phyloP scores from a whole-genome alignment of 768 basidiomycete species.

The Suillus alpinus region DNA sequence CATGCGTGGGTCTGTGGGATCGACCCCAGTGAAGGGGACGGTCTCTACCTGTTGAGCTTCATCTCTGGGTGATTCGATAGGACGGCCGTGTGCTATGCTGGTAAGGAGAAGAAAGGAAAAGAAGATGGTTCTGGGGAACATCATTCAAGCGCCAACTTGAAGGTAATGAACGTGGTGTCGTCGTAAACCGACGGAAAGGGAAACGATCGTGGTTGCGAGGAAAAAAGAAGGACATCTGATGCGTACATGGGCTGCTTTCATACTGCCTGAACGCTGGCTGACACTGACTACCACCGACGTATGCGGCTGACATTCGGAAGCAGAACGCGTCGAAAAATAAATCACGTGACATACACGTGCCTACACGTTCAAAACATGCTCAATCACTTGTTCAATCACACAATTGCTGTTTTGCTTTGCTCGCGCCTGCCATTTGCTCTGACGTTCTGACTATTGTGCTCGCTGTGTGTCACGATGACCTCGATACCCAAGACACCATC shows the following conservation, averaged over 20 bases:
- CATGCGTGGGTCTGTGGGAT: background rate
- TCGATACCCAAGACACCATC: conserved; percentile 44
- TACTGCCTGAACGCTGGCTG: background rate
- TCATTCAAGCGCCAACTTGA: background rate
- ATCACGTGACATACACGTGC: conserved; percentile 18
- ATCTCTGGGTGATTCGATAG: conserved; percentile 7
- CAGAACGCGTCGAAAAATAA: conserved; percentile 7
- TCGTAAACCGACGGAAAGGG: background rate
- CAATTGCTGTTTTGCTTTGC: background rate
- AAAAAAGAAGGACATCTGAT: background rate
- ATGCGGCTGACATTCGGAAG: conserved; percentile 19
- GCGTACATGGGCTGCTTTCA: background rate
- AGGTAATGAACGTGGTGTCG: conserved; percentile 4
- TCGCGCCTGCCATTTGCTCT: background rate
- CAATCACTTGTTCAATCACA: background rate
- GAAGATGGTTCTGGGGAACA: background rate
- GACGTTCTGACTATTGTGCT: background rate
- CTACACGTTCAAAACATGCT: conserved; percentile 7
- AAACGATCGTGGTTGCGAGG: background rate
- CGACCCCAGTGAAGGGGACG: background rate
- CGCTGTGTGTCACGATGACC: conserved; percentile 12
- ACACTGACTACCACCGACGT: background rate
- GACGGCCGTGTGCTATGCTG: background rate
- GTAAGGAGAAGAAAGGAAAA: background rate
- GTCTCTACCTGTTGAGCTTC: background rate